These are phyloP conservation scores for Chlamydomonas reinhardtii DNA, from an alignment of 163 green algal species.

Conservation along the genomic window DNA sequence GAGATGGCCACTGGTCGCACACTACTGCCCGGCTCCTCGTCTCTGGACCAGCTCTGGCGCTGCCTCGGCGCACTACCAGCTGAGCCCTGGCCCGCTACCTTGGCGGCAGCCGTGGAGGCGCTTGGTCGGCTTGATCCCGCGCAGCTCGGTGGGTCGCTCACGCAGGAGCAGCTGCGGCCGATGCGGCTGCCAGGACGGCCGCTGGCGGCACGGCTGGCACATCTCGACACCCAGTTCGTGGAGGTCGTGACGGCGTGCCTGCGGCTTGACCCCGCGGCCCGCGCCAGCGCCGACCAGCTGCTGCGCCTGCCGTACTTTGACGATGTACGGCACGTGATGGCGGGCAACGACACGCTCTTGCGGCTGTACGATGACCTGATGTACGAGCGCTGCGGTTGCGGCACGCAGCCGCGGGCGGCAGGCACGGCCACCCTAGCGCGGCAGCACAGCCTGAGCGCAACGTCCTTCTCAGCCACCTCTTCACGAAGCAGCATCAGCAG, in stretches of 20 bases:
- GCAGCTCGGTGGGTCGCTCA: not conserved
- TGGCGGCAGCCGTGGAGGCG: not conserved
- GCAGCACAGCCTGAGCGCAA: too few relatives aligned
- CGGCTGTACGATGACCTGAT: not conserved
- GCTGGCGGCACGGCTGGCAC: not conserved
- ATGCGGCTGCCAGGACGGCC: not conserved
- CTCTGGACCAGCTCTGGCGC: constrained; percentile 59
- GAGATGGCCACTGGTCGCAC: constrained; percentile 53
- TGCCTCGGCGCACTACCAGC: constrained; percentile 18
- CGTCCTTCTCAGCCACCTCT: too few relatives aligned
- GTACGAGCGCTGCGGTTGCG: too few relatives aligned
- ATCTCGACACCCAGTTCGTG: not conserved
- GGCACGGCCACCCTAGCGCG: too few relatives aligned
- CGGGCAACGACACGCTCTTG: not conserved
- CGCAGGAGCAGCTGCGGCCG: not conserved
- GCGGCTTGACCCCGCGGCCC: constrained; percentile 6
- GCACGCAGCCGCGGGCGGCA: too few relatives aligned
- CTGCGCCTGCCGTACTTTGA: constrained; percentile 24
- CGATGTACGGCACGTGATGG: not conserved
- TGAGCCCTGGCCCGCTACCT: not conserved
- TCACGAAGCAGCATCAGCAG: too few relatives aligned
- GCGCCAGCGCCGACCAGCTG: constrained; percentile 16
- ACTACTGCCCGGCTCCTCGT: constrained; percentile 50
- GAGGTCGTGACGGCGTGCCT: constrained; percentile 27
- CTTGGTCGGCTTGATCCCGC: not conserved